Percentiles rank a stretch among this genome's conserved stretches.
These are phyloP conservation scores for Colletotrichum sp. DNA, from an alignment of 2,329 filamentous ascomycete species.

Conservation along the genomic window DNA sequence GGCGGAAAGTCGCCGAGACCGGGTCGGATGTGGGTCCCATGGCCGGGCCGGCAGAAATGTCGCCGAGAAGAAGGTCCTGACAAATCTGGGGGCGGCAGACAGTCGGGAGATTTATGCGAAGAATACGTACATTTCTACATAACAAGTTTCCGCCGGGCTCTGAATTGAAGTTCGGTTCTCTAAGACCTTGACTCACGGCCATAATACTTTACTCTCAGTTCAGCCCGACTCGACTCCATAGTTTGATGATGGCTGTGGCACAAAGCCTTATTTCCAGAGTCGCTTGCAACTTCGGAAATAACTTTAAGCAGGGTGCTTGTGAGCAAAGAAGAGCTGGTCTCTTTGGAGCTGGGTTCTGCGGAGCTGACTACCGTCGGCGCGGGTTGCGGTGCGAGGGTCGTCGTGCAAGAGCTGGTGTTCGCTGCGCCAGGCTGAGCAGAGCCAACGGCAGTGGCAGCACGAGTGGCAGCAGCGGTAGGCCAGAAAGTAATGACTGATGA, in stretches of 20 bases:
- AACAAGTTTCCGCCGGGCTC: background rate
- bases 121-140: background rate
- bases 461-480: background rate
- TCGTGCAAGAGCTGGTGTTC: background rate
- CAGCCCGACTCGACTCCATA: background rate
- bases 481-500: constrained; percentile 1
- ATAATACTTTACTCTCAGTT: background rate
- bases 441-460: background rate
- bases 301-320: constrained; percentile 45
- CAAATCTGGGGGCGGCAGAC: background rate
- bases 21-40: background rate
- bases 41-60: background rate
- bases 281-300: constrained; percentile 30
- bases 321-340: constrained; percentile 25
- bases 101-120: background rate
- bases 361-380: background rate
- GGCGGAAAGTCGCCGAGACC: constrained; percentile 6
- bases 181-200: background rate
- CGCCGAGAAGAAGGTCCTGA: background rate
- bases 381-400: background rate
- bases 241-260: background rate
- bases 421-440: background rate
- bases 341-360: background rate
- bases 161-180: background rate
- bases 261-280: background rate